Conservation (phyloP, 768 basidiomycete species). For the Panellus pusillus region DNA sequence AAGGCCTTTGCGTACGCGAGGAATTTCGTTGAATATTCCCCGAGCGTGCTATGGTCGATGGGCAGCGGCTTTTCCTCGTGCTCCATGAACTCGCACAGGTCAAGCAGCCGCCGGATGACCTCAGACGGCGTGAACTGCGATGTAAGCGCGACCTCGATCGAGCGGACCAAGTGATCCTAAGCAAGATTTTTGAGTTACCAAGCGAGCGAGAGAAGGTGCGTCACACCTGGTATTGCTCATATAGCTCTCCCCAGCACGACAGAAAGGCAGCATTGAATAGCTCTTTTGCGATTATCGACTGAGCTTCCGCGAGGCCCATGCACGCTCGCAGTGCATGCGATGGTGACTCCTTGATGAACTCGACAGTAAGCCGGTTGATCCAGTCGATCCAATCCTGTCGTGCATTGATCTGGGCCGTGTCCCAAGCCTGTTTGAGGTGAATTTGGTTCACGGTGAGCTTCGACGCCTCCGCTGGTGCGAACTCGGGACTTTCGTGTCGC, state of each 20-base stretch:
- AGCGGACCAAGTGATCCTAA: slow-evolving; percentile 91
- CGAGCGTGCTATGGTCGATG: slow-evolving; percentile 90
- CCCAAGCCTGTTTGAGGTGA: slow-evolving; percentile 97
- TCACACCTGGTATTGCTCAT: slow-evolving; percentile 92
- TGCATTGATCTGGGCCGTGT: slow-evolving; percentile 72
- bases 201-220: neutral
- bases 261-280: slow-evolving; percentile 98
- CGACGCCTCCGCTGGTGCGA: slow-evolving; percentile 78
- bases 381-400: slow-evolving; percentile 94
- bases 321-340: slow-evolving; percentile 96
- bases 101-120: slow-evolving; percentile 86
- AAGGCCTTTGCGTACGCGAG: slow-evolving; percentile 97
- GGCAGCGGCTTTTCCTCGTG: slow-evolving; percentile 96
- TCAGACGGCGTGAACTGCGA: slow-evolving; percentile 81
- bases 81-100: slow-evolving; percentile 98
- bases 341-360: slow-evolving; percentile 97
- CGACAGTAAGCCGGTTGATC: slow-evolving; percentile 90
- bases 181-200: neutral
- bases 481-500: slow-evolving; percentile 65
- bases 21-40: slow-evolving; percentile 91
- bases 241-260: slow-evolving; percentile 95
- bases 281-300: slow-evolving; percentile 89
- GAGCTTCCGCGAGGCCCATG: slow-evolving; percentile 89
- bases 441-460: slow-evolving; percentile 96
- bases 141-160: slow-evolving; percentile 84